Evolutionary conservation across 805 yeast genomes (phyloP), one percentile per base, ranked within the genome.

Genomic region (Ogataea methylovora): DNA sequence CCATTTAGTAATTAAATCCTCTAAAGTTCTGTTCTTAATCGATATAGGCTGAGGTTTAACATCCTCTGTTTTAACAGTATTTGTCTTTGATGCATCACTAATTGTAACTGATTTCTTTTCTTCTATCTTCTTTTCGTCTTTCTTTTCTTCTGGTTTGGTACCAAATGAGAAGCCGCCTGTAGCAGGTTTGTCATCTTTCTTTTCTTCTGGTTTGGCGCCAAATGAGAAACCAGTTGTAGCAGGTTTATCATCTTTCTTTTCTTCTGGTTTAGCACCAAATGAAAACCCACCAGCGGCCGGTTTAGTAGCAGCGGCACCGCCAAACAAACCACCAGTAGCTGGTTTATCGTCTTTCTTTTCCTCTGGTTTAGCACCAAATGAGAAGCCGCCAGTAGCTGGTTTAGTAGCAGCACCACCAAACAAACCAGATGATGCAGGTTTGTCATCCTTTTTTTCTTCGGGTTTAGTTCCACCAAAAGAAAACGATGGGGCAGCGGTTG

Each of bases 1-100:
- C 98, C 98, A 92, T 58, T 83, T 87, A 11, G 87, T 74, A 28
- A 92, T 83, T 44, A 92, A 69, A 54, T 92, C 97, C 50, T 92
- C 97, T 51, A 92, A 65, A 1, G 96, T 86, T 56, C 86, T 86
- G 60, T 92, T 92, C 48, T 84, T 87, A 24, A 92, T 70, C 4
- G 94, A 76, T 4, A 86, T 71, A 22, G 83, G 82, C 37, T 77
- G 69, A 4, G 86, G 79, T 40, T 73, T 75, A 20, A 77, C 69
- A 35, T 68, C 23, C 9, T 11, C 14, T 15, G 20, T 11, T 20
- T 25, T 32, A 4, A 25, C 11, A 16, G 14, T 17, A 13, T 15
- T 21, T n/a, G 37, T 13, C 14, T 34, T 30, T 2, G 30, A 10
- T 5, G 21, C 24, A 24, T 24, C 31, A 26, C 29, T 14, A 8